These are phyloP conservation scores for Penicillium angulare DNA, from an alignment of 495 filamentous ascomycete genomes.

Conservation along the genomic window DNA sequence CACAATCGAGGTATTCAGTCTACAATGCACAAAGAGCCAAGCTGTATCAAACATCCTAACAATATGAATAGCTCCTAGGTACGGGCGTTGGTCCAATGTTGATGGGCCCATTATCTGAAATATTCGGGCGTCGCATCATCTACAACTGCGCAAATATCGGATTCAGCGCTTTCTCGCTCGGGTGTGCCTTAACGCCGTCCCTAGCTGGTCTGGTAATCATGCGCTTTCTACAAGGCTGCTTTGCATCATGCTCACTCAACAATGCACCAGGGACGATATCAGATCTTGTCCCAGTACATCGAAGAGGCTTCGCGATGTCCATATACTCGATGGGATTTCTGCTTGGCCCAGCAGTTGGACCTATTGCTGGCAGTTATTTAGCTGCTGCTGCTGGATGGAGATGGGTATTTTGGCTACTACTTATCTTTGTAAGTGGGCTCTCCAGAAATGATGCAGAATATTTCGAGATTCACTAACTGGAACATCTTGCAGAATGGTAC, in stretches of 20 bases:
- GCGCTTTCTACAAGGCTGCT: conserved; percentile 1
- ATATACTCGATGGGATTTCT: conserved; percentile 27
- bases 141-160: conserved; percentile 5
- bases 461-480: neutral
- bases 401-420: conserved; percentile 39
- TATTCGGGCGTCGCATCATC: neutral
- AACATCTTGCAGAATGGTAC: conserved; percentile 15
- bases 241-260: neutral
- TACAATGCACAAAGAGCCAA: neutral
- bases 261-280: conserved; percentile 15
- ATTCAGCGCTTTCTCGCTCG: conserved; percentile 4
- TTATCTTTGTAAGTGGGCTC: conserved; percentile 7
- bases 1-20: neutral
- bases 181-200: neutral
- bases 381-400: conserved; percentile 41
- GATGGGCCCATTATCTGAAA: conserved; percentile 4
- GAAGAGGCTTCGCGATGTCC: conserved; percentile 15
- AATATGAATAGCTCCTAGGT: neutral
- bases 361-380: conserved; percentile 31
- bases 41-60: neutral
- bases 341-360: conserved; percentile 24
- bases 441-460: neutral
- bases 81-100: conserved; percentile 4
- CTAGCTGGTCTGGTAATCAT: conserved; percentile 2
- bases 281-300: conserved; percentile 21